Evolutionary conservation across 2,329 filamentous ascomycete genomes (phyloP).

Genomic region (Colletotrichum sp.): DNA sequence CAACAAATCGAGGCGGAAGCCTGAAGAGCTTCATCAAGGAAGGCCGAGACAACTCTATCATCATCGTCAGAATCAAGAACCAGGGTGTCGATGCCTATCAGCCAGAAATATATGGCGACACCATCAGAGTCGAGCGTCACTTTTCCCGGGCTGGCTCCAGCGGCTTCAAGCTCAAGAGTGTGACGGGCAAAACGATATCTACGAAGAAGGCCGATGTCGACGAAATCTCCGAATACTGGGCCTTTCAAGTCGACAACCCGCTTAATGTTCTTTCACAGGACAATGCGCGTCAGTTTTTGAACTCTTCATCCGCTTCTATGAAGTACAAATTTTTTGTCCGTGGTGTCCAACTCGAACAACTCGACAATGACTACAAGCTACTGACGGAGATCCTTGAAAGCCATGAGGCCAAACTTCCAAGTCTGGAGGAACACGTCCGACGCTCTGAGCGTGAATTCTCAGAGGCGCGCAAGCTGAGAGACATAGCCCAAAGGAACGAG

Average conservation of each 20-base stretch:
- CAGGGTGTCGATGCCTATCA: conserved; percentile 84
- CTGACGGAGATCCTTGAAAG: conserved; percentile 80
- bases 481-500: conserved; percentile 39
- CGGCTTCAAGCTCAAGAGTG: conserved; percentile 86
- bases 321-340: conserved; percentile 98
- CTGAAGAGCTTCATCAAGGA: conserved; percentile 92
- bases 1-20: conserved; percentile 90
- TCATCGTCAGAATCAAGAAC: conserved; percentile 91
- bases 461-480: conserved; percentile 26
- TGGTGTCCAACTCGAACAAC: conserved; percentile 89
- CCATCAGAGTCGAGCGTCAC: conserved; percentile 89
- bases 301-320: conserved; percentile 77
- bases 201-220: conserved; percentile 87
- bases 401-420: conserved; percentile 67
- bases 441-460: conserved; percentile 59
- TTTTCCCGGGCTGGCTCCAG: conserved; percentile 78
- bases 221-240: conserved; percentile 92
- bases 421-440: conserved; percentile 67
- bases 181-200: conserved; percentile 73
- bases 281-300: conserved; percentile 91
- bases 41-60: conserved; percentile 75
- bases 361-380: conserved; percentile 89
- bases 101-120: conserved; percentile 79
- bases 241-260: conserved; percentile 93
- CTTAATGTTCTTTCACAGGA: conserved; percentile 96